Evolutionary conservation across 768 basidiomycete species (phyloP), one percentile per base, ranked within the genome.

Genomic region (Thelephora aurantiotincta): DNA sequence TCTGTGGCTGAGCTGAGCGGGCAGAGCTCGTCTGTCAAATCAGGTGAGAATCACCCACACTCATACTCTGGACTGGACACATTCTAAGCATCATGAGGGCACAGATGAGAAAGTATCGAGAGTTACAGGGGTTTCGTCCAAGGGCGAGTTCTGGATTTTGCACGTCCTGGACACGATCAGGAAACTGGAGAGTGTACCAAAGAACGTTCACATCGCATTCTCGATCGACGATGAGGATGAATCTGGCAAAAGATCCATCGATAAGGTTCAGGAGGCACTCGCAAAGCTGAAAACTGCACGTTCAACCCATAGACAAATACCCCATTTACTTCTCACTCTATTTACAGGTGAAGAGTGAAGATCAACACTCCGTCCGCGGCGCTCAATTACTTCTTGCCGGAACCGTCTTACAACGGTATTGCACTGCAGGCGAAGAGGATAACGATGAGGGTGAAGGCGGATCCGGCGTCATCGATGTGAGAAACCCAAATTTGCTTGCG

Each of bases 141-240:
- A 86, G 49, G 87, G 88, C 23, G 73, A 80, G 54, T 77, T 87
- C 51, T 96, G 91, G 91, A 68, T 85, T 7, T 70, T 77, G 2
- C 77, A 77, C 56, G 74, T 77, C 9, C 67, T 91, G 11, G 59
- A 65, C 5, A 75, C 70, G 11, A 70, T 86, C 48, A 64, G 67
- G 43, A 49, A 57, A 41, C 59, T 93, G 23, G 79, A 84, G 60
- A 66, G 68, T 36, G 83, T 89, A 59, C 58, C 60, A 26, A 90
- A 88, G 57, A 85, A 90, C 51, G 72, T 82, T 44, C 63, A 68
- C 5, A 53, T 67, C 5, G 62, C 81, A 1, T 61, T 63, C 6
- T 73, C 78, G 7, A 53, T 68, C 2, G 80, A 80, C 35, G 74
- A 79, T 30, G 76, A 82, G 30, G 73, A 77, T 30, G 53, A 55